phyloP scores from a whole-genome alignment of 208 protist species.

The Crithidia mellificae region DNA sequence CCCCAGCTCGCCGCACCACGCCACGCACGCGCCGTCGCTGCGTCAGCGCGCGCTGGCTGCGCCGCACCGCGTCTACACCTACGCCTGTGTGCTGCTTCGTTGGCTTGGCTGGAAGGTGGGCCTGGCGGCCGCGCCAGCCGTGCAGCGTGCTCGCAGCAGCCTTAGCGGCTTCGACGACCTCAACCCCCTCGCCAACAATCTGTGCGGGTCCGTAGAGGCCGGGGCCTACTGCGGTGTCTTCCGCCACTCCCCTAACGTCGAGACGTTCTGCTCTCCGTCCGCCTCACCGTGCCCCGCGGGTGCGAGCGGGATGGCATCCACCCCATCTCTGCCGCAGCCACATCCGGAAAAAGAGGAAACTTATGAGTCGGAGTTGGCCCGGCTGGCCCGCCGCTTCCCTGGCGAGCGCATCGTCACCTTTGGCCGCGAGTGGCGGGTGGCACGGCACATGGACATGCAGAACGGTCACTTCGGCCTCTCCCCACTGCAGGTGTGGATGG shows the following conservation, averaged over 20 bases:
- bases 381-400: constrained; percentile 16
- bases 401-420: constrained; percentile 37
- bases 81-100: constrained; percentile 13
- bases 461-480: constrained; percentile 62
- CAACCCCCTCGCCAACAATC: too few species aligned
- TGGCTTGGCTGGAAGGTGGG: constrained; percentile 27
- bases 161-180: background rate
- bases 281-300: background rate
- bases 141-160: background rate
- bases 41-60: background rate
- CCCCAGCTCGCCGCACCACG: background rate
- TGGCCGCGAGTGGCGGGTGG: constrained; percentile 27
- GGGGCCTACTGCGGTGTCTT: constrained; percentile 6
- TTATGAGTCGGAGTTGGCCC: background rate
- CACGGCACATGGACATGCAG: constrained; percentile 38
- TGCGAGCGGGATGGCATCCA: too few species aligned
- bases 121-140: background rate
- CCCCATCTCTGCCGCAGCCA: too few species aligned
- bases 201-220: too few species aligned
- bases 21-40: background rate
- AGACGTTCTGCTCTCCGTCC: background rate
- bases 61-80: background rate
- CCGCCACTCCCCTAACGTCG: background rate
- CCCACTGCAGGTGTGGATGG: constrained; percentile 79
- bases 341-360: background rate